A percentile compares a stretch with the other conserved stretches of the same genome.
Evolutionary conservation across 306 rosid species (phyloP).

Genomic region (Cucurbita maxima): DNA sequence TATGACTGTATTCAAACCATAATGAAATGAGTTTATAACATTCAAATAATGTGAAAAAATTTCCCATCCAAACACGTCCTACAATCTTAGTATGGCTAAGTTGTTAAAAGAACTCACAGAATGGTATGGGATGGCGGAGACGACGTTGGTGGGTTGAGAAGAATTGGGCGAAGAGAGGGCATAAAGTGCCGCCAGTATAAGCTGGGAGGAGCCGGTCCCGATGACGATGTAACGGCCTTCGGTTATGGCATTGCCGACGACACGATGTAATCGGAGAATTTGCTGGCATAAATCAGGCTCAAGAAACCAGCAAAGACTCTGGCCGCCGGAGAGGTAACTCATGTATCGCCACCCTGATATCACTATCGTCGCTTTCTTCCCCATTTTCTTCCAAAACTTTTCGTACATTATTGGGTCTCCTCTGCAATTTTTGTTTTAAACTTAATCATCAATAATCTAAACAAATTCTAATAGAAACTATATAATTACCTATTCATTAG

Average conservation of each 20-base stretch:
- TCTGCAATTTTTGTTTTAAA: conserved; percentile 21
- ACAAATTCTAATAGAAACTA: too few relatives aligned
- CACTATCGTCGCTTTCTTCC: conserved; percentile 40
- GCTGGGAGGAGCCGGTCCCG: conserved; percentile 96
- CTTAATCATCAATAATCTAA: not conserved
- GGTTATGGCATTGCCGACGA: conserved; percentile 61
- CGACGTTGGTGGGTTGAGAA: conserved; percentile 36
- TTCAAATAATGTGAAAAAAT: too few relatives aligned
- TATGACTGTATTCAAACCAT: conserved; percentile 40
- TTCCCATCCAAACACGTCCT: too few relatives aligned
- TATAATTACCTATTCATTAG: too few relatives aligned
- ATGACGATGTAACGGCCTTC: conserved; percentile 57
- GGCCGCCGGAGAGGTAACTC: conserved; percentile 52
- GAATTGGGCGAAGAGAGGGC: conserved; percentile 48
- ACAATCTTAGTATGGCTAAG: not conserved
- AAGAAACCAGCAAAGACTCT: conserved; percentile 62
- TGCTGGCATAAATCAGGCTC: conserved; percentile 53
- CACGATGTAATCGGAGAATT: conserved; percentile 48
- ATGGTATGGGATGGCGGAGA: conserved; percentile 62
- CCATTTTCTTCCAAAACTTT: conserved; percentile 47
- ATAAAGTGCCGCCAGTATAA: conserved; percentile 55
- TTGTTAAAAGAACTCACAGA: conserved; percentile 30
- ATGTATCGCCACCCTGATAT: conserved; percentile 66
- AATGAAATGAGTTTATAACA: not conserved
- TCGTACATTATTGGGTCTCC: conserved; percentile 80